Evolutionary conservation across 1,284 basidiomycete species (phyloP).

Genomic region (Malassezia brasiliensis): DNA sequence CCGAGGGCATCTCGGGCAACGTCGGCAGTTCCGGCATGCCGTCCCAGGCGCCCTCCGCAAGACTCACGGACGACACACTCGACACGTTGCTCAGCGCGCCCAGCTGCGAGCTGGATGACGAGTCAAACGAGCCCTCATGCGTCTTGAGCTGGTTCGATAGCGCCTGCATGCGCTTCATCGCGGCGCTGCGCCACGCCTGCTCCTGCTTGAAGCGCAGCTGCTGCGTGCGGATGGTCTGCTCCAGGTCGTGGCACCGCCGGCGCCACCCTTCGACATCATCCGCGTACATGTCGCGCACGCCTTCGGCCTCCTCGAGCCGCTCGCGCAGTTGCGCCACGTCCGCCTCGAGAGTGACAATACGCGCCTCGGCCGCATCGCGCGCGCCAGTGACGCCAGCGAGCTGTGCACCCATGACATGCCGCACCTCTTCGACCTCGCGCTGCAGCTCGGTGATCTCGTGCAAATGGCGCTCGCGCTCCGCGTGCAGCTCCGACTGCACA

Average conservation of each 20-base stretch:
- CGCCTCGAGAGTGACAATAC: conserved; percentile 10
- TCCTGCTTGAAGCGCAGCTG: conserved; percentile 29
- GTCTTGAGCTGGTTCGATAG: conserved; percentile 25
- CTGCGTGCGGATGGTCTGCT: conserved; percentile 32
- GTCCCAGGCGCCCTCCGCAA: neutral
- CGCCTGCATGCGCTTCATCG: conserved; percentile 26
- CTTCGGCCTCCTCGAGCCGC: conserved; percentile 30
- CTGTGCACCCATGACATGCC: conserved; percentile 11
- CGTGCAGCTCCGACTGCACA: conserved; percentile 1
- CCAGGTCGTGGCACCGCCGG: conserved; percentile 35
- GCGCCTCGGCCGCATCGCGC: conserved; percentile 16
- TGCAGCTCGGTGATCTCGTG: conserved; percentile 6
- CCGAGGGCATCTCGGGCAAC: conserved; percentile 14
- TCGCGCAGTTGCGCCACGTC: conserved; percentile 21
- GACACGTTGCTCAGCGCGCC: neutral
- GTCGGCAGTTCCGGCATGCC: neutral
- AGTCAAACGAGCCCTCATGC: conserved; percentile 17
- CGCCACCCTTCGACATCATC: conserved; percentile 46
- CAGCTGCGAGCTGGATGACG: neutral
- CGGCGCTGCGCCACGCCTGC: conserved; percentile 22
- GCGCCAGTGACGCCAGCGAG: conserved; percentile 19
- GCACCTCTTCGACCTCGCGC: conserved; percentile 17
- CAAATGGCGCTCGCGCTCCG: conserved; percentile 8
- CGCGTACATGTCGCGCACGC: conserved; percentile 39
- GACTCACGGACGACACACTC: neutral